Evolutionary conservation across 495 filamentous ascomycete species (phyloP), one percentile per base, ranked within the genome.

Genomic region (Aspergillus biplanus): DNA sequence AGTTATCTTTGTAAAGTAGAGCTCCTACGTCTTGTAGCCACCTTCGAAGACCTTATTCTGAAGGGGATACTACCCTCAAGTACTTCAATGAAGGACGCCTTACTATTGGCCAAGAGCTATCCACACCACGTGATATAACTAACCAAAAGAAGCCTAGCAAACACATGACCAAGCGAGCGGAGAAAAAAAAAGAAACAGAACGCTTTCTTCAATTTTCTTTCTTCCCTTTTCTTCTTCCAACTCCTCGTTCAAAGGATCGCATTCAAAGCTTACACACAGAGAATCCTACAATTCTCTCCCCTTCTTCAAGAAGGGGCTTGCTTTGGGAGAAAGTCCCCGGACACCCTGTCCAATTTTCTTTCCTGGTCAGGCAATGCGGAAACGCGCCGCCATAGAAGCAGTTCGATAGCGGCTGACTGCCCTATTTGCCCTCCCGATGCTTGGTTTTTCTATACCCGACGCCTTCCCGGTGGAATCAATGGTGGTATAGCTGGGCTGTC

Each of bases 241-340:
- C 89, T 89, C 86, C 92, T 97, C 93, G 94, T 86, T 92, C 94
- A 87, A 97, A 93, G 89, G 91, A 96, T 97, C 95, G 95, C 93
- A 92, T 86, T 96, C 93, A 89, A 96, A 98, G 95, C 92, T 91
- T 74, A 96, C 95, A 90, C 81, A 96, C 92, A 88, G 95, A 86
- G 86, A 76, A 74, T 75, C 67, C 61, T 66, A 65, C 67, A 32
- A 52, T 63, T 65, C 61, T 62, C 57, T 65, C 73, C 66, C 69
- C 70, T 72, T 69, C 57, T 74, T 67, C 72, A 75, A 72, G 66
- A 72, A 75, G 75, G 78, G 72, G 55, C 56, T 69, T 55, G 92
- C 92, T 97, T 97, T 91, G 92, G 95, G 94, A 95, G 92, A 99
- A 99, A 99, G 95, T 99, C 95, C 95, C 93, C 95, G 94, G 95